Evolutionary conservation across 345 rosid genomes (phyloP).

Genomic region (Salix arbutifolia): DNA sequence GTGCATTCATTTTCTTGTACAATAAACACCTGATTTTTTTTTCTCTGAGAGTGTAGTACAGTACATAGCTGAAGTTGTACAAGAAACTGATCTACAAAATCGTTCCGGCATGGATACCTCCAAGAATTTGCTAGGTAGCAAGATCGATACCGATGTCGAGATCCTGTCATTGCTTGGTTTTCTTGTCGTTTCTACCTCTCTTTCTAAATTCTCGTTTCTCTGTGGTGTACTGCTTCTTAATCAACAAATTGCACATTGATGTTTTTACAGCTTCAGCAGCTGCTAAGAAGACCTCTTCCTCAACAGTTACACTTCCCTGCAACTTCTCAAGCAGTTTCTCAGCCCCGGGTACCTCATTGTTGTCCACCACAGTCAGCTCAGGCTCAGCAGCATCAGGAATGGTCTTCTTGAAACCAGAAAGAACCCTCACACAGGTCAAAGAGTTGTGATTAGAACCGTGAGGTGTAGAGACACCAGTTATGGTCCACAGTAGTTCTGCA

Average conservation of each 20-base stretch:
- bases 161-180: constrained; percentile 33
- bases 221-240: constrained; percentile 76
- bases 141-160: background rate
- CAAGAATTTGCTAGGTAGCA: background rate
- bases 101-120: background rate
- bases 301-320: constrained; percentile 38
- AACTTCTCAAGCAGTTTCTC: constrained; percentile 19
- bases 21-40: background rate
- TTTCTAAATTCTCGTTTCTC: constrained; percentile 79
- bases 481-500: constrained; percentile 59
- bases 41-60: no score
- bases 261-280: constrained; percentile 77
- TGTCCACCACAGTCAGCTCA: constrained; percentile 34
- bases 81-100: background rate
- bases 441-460: constrained; percentile 44
- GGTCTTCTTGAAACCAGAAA: constrained; percentile 33
- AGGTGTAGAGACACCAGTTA: constrained; percentile 67
- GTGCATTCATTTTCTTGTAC: background rate
- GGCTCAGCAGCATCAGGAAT: constrained; percentile 16
- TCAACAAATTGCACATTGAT: constrained; percentile 70
- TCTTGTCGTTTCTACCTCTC: constrained; percentile 81
- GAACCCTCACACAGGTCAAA: constrained; percentile 46
- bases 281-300: constrained; percentile 52
- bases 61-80: background rate
- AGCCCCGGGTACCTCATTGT: constrained; percentile 46